Evolutionary conservation across 2,329 filamentous ascomycete species (phyloP).

Genomic region (Ilyonectria mors-panacis): DNA sequence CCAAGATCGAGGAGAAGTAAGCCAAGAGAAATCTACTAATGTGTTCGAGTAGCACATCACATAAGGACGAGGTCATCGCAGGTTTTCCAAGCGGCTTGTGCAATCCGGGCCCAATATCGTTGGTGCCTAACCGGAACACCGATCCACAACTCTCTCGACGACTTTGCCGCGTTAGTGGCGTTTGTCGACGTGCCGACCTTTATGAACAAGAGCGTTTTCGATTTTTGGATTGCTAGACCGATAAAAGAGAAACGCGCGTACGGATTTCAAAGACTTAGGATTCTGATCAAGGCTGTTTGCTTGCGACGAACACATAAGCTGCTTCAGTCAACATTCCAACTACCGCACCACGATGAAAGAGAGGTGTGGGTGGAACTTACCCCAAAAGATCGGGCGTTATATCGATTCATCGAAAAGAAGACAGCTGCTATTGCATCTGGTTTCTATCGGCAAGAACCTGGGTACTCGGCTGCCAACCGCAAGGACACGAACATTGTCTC

Average conservation of each 20-base stretch:
- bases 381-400: background rate
- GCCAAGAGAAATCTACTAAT: background rate
- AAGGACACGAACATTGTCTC: constrained; percentile 10
- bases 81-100: constrained; percentile 47
- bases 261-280: background rate
- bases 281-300: constrained; percentile 11
- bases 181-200: constrained; percentile 52
- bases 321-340: background rate
- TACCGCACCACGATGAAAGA: background rate
- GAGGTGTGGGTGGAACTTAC: background rate
- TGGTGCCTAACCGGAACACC: constrained; percentile 61
- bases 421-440: background rate
- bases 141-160: constrained; percentile 58
- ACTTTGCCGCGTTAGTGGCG: constrained; percentile 54
- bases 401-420: constrained; percentile 6
- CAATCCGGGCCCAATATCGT: constrained; percentile 42
- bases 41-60: constrained; percentile 50
- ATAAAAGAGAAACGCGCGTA: background rate
- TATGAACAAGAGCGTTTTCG: background rate
- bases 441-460: background rate
- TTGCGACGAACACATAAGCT: constrained; percentile 8
- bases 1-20: background rate
- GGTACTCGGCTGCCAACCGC: background rate
- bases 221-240: constrained; percentile 21
- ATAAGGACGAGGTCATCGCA: constrained; percentile 53